Conservation (phyloP, 345 rosid species). For the Passiflora organensis region DNA sequence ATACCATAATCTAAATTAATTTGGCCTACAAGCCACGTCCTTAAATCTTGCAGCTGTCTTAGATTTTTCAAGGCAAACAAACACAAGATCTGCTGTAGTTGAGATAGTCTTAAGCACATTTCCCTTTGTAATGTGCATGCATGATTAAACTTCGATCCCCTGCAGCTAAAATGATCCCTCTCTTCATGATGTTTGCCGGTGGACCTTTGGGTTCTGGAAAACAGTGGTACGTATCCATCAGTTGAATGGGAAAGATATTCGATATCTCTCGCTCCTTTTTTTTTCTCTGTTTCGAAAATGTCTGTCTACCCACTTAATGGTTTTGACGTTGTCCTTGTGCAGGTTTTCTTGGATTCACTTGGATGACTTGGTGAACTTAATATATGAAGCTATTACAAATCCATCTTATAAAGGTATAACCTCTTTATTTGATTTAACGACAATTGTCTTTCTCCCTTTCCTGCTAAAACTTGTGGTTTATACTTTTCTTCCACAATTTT, state of each 20-base stretch:
- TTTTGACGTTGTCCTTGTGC: constrained; percentile 9
- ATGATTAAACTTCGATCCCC: constrained; percentile 9
- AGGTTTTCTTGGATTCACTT: constrained; percentile 99
- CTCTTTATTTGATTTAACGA: neutral
- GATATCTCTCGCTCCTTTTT: neutral
- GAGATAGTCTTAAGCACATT: neutral
- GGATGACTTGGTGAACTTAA: constrained; percentile 83
- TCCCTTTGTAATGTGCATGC: constrained; percentile 1
- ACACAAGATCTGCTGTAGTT: neutral
- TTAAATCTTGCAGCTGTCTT: too few relatives aligned
- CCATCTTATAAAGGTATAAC: constrained; percentile 70
- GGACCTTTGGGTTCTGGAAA: constrained; percentile 92
- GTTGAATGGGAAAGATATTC: too few relatives aligned
- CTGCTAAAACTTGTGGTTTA: too few relatives aligned
- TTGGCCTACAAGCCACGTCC: neutral
- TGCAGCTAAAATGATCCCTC: constrained; percentile 93
- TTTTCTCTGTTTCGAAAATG: neutral
- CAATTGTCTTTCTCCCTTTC: too few relatives aligned
- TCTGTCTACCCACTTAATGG: neutral
- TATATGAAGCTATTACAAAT: constrained; percentile 70
- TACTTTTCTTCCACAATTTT: too few relatives aligned
- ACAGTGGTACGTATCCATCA: constrained; percentile 53
- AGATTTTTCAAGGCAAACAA: too few relatives aligned
- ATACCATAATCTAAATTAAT: neutral
- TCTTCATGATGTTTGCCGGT: constrained; percentile 91